Conservation (phyloP, 73 alveolate genomes). For the Symbiodinium pilosum region DNA sequence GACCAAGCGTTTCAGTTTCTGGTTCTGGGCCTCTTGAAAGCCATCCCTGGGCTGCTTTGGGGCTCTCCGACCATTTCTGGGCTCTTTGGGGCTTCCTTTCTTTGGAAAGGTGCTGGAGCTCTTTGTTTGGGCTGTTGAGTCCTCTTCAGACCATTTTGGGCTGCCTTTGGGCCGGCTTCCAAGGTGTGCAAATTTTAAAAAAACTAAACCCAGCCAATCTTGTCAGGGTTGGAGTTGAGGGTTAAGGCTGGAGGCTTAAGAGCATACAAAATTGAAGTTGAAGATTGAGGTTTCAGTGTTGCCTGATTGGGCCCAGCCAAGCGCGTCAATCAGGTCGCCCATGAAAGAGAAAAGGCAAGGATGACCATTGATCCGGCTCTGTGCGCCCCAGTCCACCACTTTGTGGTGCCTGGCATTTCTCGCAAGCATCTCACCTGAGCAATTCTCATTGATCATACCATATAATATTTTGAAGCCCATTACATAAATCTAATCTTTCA, state of each 20-base stretch:
- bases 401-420: background rate
- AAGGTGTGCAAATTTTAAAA: background rate
- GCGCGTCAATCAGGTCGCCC: background rate
- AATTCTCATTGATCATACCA: background rate
- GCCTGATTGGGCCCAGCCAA: background rate
- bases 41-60: no score
- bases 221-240: background rate
- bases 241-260: background rate
- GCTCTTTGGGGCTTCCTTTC: no score
- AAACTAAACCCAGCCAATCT: background rate
- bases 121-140: no score
- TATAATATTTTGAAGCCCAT: background rate
- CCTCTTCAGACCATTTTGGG: no score
- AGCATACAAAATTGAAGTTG: background rate
- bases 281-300: background rate
- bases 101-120: no score
- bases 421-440: background rate
- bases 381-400: background rate
- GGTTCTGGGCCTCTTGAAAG: no score
- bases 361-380: background rate
- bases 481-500: background rate
- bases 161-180: no score
- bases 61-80: no score
- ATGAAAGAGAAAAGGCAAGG: background rate
- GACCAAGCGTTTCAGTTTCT: no score